These are phyloP conservation scores for Diaporthe aspalathi DNA, from an alignment of 2,329 filamentous ascomycete species.

Conservation along the genomic window DNA sequence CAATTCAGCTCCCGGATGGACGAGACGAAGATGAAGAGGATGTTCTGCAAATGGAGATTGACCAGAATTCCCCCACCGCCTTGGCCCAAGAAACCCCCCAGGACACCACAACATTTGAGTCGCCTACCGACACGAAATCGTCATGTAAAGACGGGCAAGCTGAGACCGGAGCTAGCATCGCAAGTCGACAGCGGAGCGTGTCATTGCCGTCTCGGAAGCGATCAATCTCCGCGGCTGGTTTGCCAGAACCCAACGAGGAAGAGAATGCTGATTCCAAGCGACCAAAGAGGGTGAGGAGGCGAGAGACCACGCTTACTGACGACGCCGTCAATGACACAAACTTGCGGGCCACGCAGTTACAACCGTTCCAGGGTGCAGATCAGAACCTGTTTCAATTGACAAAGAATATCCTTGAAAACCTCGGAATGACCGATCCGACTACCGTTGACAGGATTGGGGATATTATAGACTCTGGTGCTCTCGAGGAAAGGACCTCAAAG, in stretches of 20 bases:
- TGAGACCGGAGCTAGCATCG: slow-evolving; percentile 24
- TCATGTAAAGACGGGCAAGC: slow-evolving; percentile 21
- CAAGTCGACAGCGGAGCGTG: slow-evolving; percentile 48
- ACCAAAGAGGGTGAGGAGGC: slow-evolving; percentile 73
- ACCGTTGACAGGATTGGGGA: slow-evolving; percentile 60
- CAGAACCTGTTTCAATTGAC: slow-evolving; percentile 66
- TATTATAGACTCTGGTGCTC: slow-evolving; percentile 63
- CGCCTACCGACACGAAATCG: slow-evolving; percentile 10
- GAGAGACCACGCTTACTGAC: slow-evolving; percentile 65
- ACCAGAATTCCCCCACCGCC: slow-evolving; percentile 47
- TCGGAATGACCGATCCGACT: slow-evolving; percentile 63
- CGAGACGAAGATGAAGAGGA: slow-evolving; percentile 50
- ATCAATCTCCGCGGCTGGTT: slow-evolving; percentile 71
- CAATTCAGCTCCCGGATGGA: slow-evolving; percentile 52
- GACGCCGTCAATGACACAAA: slow-evolving; percentile 65
- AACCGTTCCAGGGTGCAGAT: slow-evolving; percentile 68
- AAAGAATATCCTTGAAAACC: slow-evolving; percentile 65
- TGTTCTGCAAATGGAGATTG: slow-evolving; percentile 51
- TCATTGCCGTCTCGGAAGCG: slow-evolving; percentile 65
- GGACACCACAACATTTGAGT: slow-evolving; percentile 29
- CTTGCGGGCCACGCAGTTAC: slow-evolving; percentile 65
- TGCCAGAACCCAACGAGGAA: slow-evolving; percentile 67
- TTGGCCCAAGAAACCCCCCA: slow-evolving; percentile 31
- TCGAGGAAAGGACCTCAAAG: slow-evolving; percentile 63
- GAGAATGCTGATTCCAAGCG: slow-evolving; percentile 69